Evolutionary conservation across 2,329 filamentous ascomycete species (phyloP), one percentile per base, ranked within the genome.

Genomic region (Ophiostoma triangulosporum): DNA sequence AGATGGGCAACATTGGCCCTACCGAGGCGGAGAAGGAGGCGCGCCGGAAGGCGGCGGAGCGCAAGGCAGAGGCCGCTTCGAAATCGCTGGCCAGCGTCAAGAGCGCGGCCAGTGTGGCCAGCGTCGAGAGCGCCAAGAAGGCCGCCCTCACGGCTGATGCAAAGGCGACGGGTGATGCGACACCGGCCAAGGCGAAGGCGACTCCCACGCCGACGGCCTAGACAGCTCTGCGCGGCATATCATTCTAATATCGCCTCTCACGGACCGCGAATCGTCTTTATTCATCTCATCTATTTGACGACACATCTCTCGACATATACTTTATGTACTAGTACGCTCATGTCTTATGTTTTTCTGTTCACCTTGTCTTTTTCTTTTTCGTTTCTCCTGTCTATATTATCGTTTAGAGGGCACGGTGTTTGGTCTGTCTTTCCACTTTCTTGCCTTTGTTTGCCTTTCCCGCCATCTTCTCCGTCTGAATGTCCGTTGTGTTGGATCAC

Each of bases 1-100:
- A 51, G n/a, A 56, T 63, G 48, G 63, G 63, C 50, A 53, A 53
- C 35, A 57, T 65, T 24, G 53, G 54, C 4, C 57, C 57, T 24
- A 57, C 57, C 22, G 22, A 12, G 31, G 26, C 56, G 29, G 43
- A 50, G n/a, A 1, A 45, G 2, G 35, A 32, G 15, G 46, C 40
- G 11, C 48, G 26, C 4, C 14, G 27, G 20, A n/a, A 29, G 7
- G 50, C 50, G 2, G 26, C 27, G 4, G 38, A 46, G 4, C 38
- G 51, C 35, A 43, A 54, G 15, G 52, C 29, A 12, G 45, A 52
- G 9, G 51, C 33, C 12, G 46, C 48, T 15, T 17, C 22, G 3
- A 38, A 38, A 29, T 51, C 48, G 33, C 50, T 36, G 3, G 53
- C 54, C n/a, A 53, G 49, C 32, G 55, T 38, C 8, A 48, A 33